Base-by-base conservation (phyloP, 768 basidiomycete genomes). In the Rossbeevera mucosa region DNA sequence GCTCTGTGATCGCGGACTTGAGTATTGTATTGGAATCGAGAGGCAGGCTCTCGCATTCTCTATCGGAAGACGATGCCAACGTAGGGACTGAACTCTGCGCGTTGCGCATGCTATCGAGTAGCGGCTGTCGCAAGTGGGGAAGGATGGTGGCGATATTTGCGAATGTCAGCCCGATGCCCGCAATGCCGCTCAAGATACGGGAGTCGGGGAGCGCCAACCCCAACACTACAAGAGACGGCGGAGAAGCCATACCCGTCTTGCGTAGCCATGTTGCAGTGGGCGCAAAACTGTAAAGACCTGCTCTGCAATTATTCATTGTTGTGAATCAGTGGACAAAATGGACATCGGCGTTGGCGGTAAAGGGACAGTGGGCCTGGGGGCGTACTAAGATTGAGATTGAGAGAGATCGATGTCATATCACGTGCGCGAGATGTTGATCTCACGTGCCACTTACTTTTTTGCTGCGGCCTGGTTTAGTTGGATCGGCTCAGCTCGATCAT, bases 131-230 rank as follows among this genome's bases (percentile, higher is more conserved):
- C 31, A 65, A 40, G 36, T 57, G 30, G 20, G 64, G 65, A 24
- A 64, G 47, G 50, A 67, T 56, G 45, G 49, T 29, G 51, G 52
- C 65, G 41, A 65, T 59, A 46, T 64, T 59, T 30, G 41, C 50
- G 40, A 65, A 62, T 4, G 64, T 67, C 50, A 65, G 41, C 5
- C 64, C 64, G 26, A 67, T 59, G 40, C 59, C 47, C 28, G 64
- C 65, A 11, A 64, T 46, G 16, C 64, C 64, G 11, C 26, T 50
- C 22, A 65, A 22, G 44, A 67, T 62, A 51, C 64, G 64, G 25
- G 64, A 67, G 48, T 65, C 54, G 5, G 64, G 64, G 42, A 67
- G 64, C 43, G 54, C 57, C 33, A 65, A 47, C 2, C 64, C 60
- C 14, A 67, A 44, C 43, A 51, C 24, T 11, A 65, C 62, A 16